These are phyloP conservation scores for Fomes fomentarius DNA, from an alignment of 1,284 basidiomycete species.

Conservation along the genomic window DNA sequence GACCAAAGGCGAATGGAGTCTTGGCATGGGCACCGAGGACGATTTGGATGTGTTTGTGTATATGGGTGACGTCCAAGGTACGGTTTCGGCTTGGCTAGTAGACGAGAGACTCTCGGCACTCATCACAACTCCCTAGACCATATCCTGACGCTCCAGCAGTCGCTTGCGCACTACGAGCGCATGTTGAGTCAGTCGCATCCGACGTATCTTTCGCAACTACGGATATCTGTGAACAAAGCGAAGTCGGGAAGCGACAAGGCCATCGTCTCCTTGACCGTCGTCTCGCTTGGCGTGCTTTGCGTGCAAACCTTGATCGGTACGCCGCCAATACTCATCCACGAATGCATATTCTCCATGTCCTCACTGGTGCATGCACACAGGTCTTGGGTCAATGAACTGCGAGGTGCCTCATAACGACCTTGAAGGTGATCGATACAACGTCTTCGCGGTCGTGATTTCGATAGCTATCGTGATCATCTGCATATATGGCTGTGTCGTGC, in stretches of 20 bases:
- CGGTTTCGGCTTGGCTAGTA: neutral
- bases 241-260: constrained; percentile 70
- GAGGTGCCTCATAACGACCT: constrained; percentile 27
- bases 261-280: constrained; percentile 67
- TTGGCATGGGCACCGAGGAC: constrained; percentile 46
- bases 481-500: constrained; percentile 46
- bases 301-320: constrained; percentile 69
- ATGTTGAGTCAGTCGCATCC: constrained; percentile 89
- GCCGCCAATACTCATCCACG: constrained; percentile 17
- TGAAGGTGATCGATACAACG: constrained; percentile 33
- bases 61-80: constrained; percentile 92
- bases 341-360: neutral
- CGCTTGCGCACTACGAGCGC: constrained; percentile 88
- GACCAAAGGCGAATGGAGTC: constrained; percentile 39
- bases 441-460: constrained; percentile 55
- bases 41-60: constrained; percentile 82
- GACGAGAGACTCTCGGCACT: constrained; percentile 1
- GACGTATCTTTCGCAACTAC: constrained; percentile 81
- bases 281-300: constrained; percentile 74
- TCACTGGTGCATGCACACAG: constrained; percentile 39
- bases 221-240: constrained; percentile 61
- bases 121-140: constrained; percentile 65
- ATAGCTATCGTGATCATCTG: constrained; percentile 43
- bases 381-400: constrained; percentile 54
- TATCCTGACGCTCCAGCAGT: constrained; percentile 85